Percentiles rank a stretch among this genome's conserved stretches.
Conservation (phyloP, 108 stramenopile species). For the Skeletonema menzelii region DNA sequence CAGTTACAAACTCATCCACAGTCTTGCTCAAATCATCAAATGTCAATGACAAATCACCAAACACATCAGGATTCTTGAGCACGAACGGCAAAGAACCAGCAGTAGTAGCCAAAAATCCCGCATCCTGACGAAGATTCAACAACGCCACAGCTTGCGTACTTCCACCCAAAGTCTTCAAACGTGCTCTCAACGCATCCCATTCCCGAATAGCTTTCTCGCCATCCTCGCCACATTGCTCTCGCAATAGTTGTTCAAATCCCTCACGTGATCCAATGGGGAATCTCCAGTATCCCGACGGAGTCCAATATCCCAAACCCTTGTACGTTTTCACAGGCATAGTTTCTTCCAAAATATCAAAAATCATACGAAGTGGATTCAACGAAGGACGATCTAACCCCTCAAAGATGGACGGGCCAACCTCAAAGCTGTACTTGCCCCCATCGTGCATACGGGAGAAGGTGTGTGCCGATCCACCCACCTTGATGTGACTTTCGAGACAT, state of each 20-base stretch:
- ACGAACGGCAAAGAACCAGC: slow-evolving; percentile 88
- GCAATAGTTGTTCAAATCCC: slow-evolving; percentile 71
- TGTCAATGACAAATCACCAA: slow-evolving; percentile 82
- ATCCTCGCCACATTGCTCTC: slow-evolving; percentile 82
- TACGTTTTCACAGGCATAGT: slow-evolving; percentile 91
- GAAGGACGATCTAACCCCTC: slow-evolving; percentile 85
- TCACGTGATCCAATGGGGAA: slow-evolving; percentile 80
- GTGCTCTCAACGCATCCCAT: slow-evolving; percentile 78
- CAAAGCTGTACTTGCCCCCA: slow-evolving; percentile 86
- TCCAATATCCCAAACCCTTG: slow-evolving; percentile 90
- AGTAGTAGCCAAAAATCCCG: slow-evolving; percentile 89
- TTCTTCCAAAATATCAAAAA: slow-evolving; percentile 86
- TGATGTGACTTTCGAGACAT: slow-evolving; percentile 87
- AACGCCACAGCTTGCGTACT: slow-evolving; percentile 85
- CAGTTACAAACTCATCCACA: slow-evolving; percentile 89
- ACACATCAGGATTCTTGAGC: slow-evolving; percentile 86
- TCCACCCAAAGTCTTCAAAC: slow-evolving; percentile 85
- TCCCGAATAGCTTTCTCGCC: slow-evolving; percentile 83
- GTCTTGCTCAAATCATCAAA: slow-evolving; percentile 90
- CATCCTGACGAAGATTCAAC: slow-evolving; percentile 84
- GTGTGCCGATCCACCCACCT: slow-evolving; percentile 86
- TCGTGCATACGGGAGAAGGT: slow-evolving; percentile 87
- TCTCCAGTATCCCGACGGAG: slow-evolving; percentile 87
- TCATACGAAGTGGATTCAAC: slow-evolving; percentile 89
- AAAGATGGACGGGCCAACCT: slow-evolving; percentile 89